Base-by-base conservation (phyloP, 176 grass and related monocot species). In the Aegilops longissima region DNA sequence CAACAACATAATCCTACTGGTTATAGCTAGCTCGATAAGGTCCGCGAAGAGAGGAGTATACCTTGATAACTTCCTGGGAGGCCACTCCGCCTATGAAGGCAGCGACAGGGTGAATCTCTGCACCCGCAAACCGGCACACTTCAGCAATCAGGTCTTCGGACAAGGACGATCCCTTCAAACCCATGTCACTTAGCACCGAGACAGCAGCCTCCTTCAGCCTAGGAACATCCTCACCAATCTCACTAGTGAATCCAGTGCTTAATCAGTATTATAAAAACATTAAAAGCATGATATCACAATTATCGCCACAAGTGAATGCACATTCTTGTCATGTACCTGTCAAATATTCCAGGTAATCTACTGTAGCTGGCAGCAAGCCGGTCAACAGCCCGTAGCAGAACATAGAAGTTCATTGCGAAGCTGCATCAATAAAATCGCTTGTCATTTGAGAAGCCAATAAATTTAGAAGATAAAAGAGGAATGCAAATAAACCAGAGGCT, bases 21-120 rank as follows among this genome's bases (percentile, higher is more conserved):
- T 34, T 77, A 79, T 47, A 95, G 93, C 4, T 30, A 45, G 14
- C 5, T 61, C 5, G 10, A 47, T 8, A 67, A 52, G 56, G 84
- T 68, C 33, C 13, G 51, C 3, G 33, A 81, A 30, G 17, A 76
- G 38, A 70, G 16, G 27, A 75, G 70, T 42, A 61, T 17, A 98
- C 96, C 93, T 95, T 94, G 56, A 98, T 98, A 70, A 94, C 93
- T 92, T 98, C 92, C 82, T 95, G 96, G 33, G 93, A 94, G 80
- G 93, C 90, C 1, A 98, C 80, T 34, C 96, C 96, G 44, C 93
- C 96, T 45, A 98, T 91, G 59, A 98, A 98, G 20, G 95, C 88
- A 79, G 95, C 91, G 34, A 98, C 93, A 0, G 89, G 17, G 82
- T 98, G 93, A 47, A 95, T 90, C 68, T 98, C 95, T 31, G 91